Conservation (phyloP, 2,329 filamentous ascomycete species). For the Fusarium denticulatum region DNA sequence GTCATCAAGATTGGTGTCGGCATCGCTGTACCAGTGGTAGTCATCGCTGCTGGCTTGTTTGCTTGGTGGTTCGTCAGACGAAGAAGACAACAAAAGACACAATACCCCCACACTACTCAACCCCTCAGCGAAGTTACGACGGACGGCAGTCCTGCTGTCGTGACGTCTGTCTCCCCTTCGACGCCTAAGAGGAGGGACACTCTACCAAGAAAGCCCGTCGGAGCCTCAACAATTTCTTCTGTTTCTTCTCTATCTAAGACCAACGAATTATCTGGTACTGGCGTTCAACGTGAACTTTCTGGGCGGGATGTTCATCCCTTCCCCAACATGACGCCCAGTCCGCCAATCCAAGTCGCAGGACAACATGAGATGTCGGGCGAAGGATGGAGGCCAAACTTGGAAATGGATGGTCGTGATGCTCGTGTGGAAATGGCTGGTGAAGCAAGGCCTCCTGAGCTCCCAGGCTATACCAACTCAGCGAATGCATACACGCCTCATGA, state of each 20-base stretch:
- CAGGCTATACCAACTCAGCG: conserved; percentile 21
- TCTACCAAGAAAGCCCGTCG: conserved; percentile 33
- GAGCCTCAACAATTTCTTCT: conserved; percentile 28
- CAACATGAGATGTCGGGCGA: conserved; percentile 38
- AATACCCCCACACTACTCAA: background rate
- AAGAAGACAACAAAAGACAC: conserved; percentile 15
- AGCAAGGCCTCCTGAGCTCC: conserved; percentile 26
- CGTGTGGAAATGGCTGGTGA: conserved; percentile 33
- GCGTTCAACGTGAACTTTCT: conserved; percentile 26
- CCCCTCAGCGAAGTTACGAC: conserved; percentile 24
- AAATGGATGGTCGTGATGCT: conserved; percentile 35
- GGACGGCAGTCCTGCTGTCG: background rate
- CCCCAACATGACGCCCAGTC: conserved; percentile 25
- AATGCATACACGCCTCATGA: conserved; percentile 15
- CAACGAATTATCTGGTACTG: conserved; percentile 31
- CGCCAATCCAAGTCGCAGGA: conserved; percentile 31
- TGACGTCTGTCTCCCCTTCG: background rate
- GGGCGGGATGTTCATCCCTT: conserved; percentile 26
- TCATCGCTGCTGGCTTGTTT: conserved; percentile 12
- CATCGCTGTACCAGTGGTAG: conserved; percentile 25
- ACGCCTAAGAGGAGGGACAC: conserved; percentile 20
- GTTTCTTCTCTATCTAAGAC: conserved; percentile 32
- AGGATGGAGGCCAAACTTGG: conserved; percentile 23
- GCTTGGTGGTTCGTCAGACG: conserved; percentile 27
- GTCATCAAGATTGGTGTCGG: conserved; percentile 38